These are phyloP conservation scores for Crithidia brevicula DNA, from an alignment of 208 protist species.

Conservation along the genomic window DNA sequence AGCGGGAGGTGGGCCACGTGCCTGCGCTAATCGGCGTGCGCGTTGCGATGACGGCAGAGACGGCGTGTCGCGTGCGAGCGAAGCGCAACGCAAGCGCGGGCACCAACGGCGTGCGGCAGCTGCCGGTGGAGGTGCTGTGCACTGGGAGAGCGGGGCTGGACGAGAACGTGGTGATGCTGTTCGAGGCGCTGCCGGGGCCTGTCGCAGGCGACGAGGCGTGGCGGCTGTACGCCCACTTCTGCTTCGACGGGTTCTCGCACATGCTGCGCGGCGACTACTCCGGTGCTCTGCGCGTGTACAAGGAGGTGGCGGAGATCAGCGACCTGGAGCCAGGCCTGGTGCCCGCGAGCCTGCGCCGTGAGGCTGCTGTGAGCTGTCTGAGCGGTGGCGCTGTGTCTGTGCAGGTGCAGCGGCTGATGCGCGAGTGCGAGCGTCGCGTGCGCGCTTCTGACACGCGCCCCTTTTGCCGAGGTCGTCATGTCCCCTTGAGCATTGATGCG, in stretches of 20 bases:
- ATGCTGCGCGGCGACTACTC: slow-evolving; percentile 48
- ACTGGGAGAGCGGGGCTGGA: background rate
- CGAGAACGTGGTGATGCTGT: slow-evolving; percentile 26
- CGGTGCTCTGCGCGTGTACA: slow-evolving; percentile 30
- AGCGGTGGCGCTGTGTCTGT: slow-evolving; percentile 7
- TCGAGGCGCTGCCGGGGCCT: slow-evolving; percentile 27
- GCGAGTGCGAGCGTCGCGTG: slow-evolving; percentile 12
- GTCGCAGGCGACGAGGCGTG: slow-evolving; percentile 23
- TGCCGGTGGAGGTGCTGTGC: background rate
- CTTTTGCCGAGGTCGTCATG: background rate
- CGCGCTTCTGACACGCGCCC: background rate
- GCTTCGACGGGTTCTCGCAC: slow-evolving; percentile 33
- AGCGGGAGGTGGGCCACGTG: slow-evolving; percentile 25
- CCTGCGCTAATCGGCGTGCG: slow-evolving; percentile 26
- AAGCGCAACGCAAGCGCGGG: background rate
- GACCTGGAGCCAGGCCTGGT: slow-evolving; percentile 18
- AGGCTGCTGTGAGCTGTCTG: slow-evolving; percentile 9
- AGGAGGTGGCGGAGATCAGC: slow-evolving; percentile 21
- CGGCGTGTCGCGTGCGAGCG: slow-evolving; percentile 35
- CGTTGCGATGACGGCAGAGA: slow-evolving; percentile 44
- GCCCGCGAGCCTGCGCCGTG: slow-evolving; percentile 10
- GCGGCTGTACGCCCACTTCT: slow-evolving; percentile 21
- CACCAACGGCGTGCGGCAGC: background rate
- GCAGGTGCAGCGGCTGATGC: slow-evolving; percentile 25
- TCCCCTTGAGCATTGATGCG: slow-evolving; percentile 8